Percentiles rank a stretch among this genome's conserved stretches.
phyloP scores from a whole-genome alignment of 495 filamentous ascomycete species.

The Penicillium pancosmium region DNA sequence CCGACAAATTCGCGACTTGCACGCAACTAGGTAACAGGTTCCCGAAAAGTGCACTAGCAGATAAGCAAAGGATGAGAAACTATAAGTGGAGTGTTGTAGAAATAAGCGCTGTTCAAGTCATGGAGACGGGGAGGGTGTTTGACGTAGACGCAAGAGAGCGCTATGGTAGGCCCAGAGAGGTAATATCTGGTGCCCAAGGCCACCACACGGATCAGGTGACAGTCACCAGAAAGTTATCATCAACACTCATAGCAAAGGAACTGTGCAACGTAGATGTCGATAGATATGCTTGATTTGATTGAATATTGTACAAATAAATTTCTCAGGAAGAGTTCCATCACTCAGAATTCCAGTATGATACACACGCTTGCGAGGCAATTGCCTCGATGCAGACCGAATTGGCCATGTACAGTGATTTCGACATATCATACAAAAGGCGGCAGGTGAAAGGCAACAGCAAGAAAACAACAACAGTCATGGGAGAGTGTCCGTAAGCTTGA shows the following conservation, averaged over 20 bases:
- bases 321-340: neutral
- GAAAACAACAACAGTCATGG: slow-evolving; percentile 17
- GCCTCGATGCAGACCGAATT: slow-evolving; percentile 11
- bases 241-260: neutral
- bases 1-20: no score
- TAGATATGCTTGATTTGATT: neutral
- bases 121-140: neutral
- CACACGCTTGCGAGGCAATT: slow-evolving; percentile 20
- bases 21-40: no score
- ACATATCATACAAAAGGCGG: slow-evolving; percentile 1
- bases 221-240: neutral
- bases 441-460: slow-evolving; percentile 8
- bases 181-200: slow-evolving; percentile 9
- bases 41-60: no score
- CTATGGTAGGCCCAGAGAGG: neutral
- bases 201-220: slow-evolving; percentile 9
- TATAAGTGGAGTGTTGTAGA: neutral
- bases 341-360: slow-evolving; percentile 26
- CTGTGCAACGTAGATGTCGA: neutral
- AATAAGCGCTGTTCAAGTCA: neutral
- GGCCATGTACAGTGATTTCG: slow-evolving; percentile 27
- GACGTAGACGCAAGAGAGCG: no score
- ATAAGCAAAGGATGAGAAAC: no score
- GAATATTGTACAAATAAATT: slow-evolving; percentile 14
- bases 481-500: slow-evolving; percentile 32